phyloP scores from a whole-genome alignment of 1,284 basidiomycete species.

The Golubevia pallescens region DNA sequence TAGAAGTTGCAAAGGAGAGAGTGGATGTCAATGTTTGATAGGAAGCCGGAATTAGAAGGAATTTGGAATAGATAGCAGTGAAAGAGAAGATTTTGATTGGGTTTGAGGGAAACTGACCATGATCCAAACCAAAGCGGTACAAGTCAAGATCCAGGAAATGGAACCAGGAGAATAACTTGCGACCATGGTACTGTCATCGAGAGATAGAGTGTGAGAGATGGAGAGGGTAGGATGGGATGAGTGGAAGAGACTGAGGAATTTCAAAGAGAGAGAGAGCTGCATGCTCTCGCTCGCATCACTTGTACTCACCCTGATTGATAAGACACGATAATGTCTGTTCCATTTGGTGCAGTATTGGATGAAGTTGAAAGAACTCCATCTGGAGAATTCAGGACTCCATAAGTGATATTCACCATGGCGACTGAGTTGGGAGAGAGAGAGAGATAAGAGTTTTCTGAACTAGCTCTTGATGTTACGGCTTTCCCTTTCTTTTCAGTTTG shows the following conservation, averaged over 20 bases:
- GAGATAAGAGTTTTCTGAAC: background rate
- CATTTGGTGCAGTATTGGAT: conserved; percentile 16
- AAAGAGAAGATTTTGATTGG: background rate
- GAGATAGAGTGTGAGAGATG: conserved; percentile 1
- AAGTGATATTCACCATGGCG: conserved; percentile 49
- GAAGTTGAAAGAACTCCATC: conserved; percentile 17
- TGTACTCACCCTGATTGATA: background rate
- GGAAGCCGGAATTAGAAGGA: background rate
- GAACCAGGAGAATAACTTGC: conserved; percentile 36
- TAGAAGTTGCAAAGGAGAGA: conserved; percentile 31
- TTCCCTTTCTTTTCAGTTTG: no score
- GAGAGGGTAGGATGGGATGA: conserved; percentile 5
- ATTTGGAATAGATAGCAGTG: background rate
- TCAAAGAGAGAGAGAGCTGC: background rate
- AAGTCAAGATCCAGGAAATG: conserved; percentile 70
- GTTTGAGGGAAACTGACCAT: conserved; percentile 49
- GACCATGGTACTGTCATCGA: conserved; percentile 3
- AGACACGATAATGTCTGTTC: conserved; percentile 53
- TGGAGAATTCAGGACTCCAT: conserved; percentile 22
- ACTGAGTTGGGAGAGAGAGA: background rate
- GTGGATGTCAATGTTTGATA: no score
- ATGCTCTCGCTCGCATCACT: no score
- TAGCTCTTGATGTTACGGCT: background rate
- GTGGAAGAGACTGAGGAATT: conserved; percentile 8
- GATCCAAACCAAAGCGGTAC: conserved; percentile 77